Conservation (phyloP, 257 asterid species). For the Lantana camara region DNA sequence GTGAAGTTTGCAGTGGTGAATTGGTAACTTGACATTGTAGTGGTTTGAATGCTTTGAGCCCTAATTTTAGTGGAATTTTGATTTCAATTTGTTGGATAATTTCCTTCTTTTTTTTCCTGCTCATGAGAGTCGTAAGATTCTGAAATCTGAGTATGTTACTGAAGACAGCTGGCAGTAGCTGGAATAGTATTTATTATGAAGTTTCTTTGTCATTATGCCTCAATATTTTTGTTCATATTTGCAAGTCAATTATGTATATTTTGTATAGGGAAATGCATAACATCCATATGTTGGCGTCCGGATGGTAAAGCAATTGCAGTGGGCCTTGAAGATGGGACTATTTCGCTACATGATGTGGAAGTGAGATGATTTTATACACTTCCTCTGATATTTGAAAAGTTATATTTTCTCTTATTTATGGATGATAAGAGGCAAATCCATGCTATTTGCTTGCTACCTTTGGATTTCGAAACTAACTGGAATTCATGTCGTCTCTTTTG, state of each 20-base stretch:
- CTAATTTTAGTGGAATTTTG: not conserved
- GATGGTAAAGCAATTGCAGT: constrained; percentile 94
- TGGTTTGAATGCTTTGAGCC: not conserved
- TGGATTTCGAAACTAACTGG: constrained; percentile 14
- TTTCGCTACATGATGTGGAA: constrained; percentile 90
- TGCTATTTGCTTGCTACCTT: not conserved
- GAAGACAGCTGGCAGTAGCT: not conserved
- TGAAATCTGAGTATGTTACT: constrained; percentile 1
- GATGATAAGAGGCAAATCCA: not conserved
- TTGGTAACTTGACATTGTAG: not conserved
- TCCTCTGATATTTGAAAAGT: not conserved
- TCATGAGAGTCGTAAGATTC: not conserved
- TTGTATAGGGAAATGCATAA: constrained; percentile 66
- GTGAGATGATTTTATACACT: constrained; percentile 46
- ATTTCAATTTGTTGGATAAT: constrained; percentile 16
- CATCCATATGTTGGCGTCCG: constrained; percentile 97
- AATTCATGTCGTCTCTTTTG: constrained; percentile 13
- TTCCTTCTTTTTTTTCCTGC: not conserved
- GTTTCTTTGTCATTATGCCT: not conserved
- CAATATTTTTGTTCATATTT: not conserved
- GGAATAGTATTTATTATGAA: not conserved
- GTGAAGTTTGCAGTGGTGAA: not conserved
- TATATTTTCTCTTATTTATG: not conserved
- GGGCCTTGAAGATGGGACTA: constrained; percentile 94
- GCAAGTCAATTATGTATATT: constrained; percentile 16